Evolutionary conservation across 768 basidiomycete genomes (phyloP).

Genomic region (Cystofilobasidium capitatum): DNA sequence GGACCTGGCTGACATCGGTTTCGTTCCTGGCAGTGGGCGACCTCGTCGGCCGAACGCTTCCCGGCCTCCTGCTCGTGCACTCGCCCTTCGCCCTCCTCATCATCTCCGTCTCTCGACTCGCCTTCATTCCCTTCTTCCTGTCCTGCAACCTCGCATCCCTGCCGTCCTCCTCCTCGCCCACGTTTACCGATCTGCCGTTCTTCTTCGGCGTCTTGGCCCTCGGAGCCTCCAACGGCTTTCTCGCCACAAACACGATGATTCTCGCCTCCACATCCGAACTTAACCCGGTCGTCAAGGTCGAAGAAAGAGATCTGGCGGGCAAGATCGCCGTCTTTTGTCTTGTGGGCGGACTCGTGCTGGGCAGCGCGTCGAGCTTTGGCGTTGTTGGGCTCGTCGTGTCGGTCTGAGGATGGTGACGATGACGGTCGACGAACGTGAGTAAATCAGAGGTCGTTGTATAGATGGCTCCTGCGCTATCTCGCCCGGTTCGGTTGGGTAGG

Average conservation of each 20-base stretch:
- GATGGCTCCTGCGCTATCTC: too few species aligned
- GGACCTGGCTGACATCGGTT: background rate
- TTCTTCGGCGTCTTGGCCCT: background rate
- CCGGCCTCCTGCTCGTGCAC: background rate
- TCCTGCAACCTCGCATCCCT: background rate
- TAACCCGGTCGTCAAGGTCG: constrained; percentile 4
- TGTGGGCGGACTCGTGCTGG: constrained; percentile 16
- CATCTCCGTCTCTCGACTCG: constrained; percentile 6
- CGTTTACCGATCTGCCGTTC: background rate
- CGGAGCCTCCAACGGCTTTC: constrained; percentile 7
- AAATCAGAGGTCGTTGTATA: too few species aligned
- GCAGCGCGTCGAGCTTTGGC: constrained; percentile 17
- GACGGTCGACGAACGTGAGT: too few species aligned
- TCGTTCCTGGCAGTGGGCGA: constrained; percentile 3
- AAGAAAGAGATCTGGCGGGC: constrained; percentile 13
- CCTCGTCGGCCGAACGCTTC: constrained; percentile 4
- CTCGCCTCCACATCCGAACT: constrained; percentile 12
- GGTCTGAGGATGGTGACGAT: too few species aligned
- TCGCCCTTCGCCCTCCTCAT: too few species aligned
- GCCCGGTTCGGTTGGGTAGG: too few species aligned
- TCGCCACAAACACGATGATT: constrained; percentile 9
- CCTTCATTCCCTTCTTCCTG: constrained; percentile 22
- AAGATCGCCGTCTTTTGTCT: constrained; percentile 13
- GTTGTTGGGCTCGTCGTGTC: background rate
- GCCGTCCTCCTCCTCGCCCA: background rate